A percentile compares a stretch with the other conserved stretches of the same genome.
These are phyloP conservation scores for Filobasidium floriforme DNA, from an alignment of 768 basidiomycete genomes.

Conservation along the genomic window DNA sequence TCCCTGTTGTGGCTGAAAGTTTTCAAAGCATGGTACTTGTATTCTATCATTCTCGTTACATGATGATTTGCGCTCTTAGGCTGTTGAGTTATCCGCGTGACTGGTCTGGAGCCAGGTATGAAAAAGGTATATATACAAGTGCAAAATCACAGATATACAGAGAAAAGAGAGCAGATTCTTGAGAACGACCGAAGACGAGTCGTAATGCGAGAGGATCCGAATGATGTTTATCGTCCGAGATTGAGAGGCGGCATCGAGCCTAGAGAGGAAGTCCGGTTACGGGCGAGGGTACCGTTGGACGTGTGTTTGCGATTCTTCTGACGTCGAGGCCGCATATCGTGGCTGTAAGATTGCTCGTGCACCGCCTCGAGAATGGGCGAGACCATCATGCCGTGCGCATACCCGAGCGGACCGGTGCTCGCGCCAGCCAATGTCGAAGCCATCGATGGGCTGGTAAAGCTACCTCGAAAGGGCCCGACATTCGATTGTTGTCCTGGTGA, in stretches of 20 bases:
- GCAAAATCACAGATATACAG: no score
- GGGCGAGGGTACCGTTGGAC: constrained; percentile 10
- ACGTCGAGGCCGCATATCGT: neutral
- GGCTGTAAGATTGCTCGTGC: constrained; percentile 1
- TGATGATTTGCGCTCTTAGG: no score
- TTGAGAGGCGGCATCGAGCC: constrained; percentile 18
- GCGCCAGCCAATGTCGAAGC: constrained; percentile 16
- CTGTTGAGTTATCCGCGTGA: no score
- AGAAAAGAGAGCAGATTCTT: no score
- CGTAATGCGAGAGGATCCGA: neutral
- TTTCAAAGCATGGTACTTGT: no score
- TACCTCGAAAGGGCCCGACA: constrained; percentile 15
- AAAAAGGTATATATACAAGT: no score
- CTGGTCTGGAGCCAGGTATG: no score
- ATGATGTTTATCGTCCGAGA: neutral
- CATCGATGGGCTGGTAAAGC: constrained; percentile 21
- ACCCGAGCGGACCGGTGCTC: neutral
- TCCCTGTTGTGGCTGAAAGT: no score
- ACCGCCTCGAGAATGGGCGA: constrained; percentile 18
- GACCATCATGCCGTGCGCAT: constrained; percentile 12
- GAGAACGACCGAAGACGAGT: no score
- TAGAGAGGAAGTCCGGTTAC: constrained; percentile 17
- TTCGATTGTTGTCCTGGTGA: constrained; percentile 2
- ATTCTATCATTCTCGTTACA: no score
- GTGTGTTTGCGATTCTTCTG: constrained; percentile 10